These are phyloP conservation scores for Vanrija sp. DNA, from an alignment of 1,284 basidiomycete species.

Conservation along the genomic window DNA sequence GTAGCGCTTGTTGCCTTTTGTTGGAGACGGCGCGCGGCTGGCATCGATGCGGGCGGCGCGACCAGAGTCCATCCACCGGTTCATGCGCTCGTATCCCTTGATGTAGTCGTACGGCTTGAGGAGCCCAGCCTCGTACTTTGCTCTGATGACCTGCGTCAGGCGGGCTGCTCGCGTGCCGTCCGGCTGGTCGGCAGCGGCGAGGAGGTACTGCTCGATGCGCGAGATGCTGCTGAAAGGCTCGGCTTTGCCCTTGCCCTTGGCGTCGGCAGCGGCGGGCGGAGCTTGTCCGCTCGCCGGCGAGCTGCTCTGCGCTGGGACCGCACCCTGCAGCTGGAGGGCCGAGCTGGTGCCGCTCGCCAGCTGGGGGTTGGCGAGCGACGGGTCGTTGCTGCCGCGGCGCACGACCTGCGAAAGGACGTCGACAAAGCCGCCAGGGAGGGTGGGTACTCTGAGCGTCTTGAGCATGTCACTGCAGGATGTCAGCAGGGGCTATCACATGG, in stretches of 20 bases:
- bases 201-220: slow-evolving; percentile 60
- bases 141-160: slow-evolving; percentile 85
- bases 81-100: slow-evolving; percentile 82
- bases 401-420: slow-evolving; percentile 35
- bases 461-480: slow-evolving; percentile 38
- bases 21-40: slow-evolving; percentile 6
- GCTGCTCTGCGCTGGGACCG: not conserved
- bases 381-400: slow-evolving; percentile 1
- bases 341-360: no score
- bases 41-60: slow-evolving; percentile 53
- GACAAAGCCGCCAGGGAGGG: slow-evolving; percentile 43
- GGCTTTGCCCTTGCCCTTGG: slow-evolving; percentile 16
- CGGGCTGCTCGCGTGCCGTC: slow-evolving; percentile 86
- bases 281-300: not conserved
- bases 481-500: slow-evolving; percentile 1
- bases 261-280: not conserved
- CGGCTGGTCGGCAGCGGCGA: slow-evolving; percentile 93
- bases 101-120: slow-evolving; percentile 96
- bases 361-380: no score
- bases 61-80: slow-evolving; percentile 80
- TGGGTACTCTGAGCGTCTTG: slow-evolving; percentile 43
- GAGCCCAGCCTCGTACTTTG: slow-evolving; percentile 94
- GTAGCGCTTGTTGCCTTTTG: slow-evolving; percentile 5
- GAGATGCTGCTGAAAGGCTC: slow-evolving; percentile 20
- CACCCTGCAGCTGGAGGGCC: no score